phyloP scores from a whole-genome alignment of 176 grass and related monocot species.

The Puccinellia tenuiflora region DNA sequence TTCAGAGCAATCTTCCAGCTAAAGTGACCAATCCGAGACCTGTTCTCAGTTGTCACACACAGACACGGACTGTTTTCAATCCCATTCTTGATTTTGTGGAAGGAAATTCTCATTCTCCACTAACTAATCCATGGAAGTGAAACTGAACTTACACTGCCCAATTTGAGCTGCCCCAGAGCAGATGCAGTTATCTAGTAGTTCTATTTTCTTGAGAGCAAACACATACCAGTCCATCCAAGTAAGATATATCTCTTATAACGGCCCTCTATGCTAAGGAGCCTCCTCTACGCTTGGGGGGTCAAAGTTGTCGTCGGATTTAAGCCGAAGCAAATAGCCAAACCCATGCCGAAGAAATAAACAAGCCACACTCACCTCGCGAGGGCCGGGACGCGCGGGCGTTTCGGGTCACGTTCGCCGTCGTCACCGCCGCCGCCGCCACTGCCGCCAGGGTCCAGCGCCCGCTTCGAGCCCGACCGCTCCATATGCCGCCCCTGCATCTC shows the following conservation, averaged over 20 bases:
- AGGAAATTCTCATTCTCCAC: neutral
- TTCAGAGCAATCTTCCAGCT: neutral
- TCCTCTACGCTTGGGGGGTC: neutral
- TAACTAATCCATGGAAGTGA: neutral
- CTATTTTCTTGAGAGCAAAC: neutral
- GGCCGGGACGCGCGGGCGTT: conserved; percentile 48
- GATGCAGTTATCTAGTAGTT: neutral
- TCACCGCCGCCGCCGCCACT: conserved; percentile 4
- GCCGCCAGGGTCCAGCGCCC: conserved; percentile 36
- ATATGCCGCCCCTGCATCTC: conserved; percentile 40
- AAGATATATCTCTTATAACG: neutral
- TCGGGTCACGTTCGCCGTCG: conserved; percentile 26
- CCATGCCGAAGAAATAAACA: neutral
- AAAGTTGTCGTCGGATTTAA: neutral
- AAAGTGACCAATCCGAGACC: neutral
- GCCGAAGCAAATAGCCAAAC: neutral
- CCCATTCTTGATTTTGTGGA: neutral
- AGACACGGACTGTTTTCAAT: neutral
- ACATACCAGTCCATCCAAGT: neutral
- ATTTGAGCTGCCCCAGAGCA: neutral
- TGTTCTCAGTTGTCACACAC: neutral
- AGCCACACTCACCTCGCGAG: conserved; percentile 39
- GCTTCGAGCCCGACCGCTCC: conserved; percentile 49
- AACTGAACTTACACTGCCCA: neutral
- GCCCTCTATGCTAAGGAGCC: neutral